phyloP scores from a whole-genome alignment of 345 rosid species.

The Linum usitatissimum region DNA sequence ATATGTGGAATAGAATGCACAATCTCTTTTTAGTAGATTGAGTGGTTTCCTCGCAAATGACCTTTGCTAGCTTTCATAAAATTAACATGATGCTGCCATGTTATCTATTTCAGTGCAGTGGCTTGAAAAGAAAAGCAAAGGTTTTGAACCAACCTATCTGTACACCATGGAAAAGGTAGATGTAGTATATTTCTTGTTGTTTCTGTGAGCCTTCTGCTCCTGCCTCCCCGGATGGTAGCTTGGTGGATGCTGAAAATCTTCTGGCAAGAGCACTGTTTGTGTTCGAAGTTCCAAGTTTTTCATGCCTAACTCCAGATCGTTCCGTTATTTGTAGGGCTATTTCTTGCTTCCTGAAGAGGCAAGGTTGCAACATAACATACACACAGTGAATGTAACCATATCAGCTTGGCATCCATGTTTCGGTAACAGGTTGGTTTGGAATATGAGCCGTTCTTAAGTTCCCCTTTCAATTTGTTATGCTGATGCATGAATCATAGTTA shows the following conservation, averaged over 20 bases:
- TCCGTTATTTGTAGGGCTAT: conserved; percentile 49
- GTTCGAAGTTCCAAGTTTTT: conserved; percentile 6
- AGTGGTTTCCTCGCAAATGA: not conserved
- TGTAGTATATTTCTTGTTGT: conserved; percentile 13
- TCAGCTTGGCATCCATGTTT: conserved; percentile 91
- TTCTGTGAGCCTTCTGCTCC: not conserved
- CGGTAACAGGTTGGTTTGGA: conserved; percentile 67
- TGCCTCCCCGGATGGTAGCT: not conserved
- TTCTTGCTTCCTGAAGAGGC: conserved; percentile 89
- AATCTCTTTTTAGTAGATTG: not conserved
- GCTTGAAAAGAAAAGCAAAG: conserved; percentile 72
- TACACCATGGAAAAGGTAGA: conserved; percentile 98
- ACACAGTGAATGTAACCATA: conserved; percentile 71
- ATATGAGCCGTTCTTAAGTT: not conserved
- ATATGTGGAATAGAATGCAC: not conserved
- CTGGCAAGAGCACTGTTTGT: not conserved
- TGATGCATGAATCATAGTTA: not conserved
- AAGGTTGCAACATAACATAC: conserved; percentile 70
- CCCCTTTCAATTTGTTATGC: not conserved
- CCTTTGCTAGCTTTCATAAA: not conserved
- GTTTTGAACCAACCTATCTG: conserved; percentile 79
- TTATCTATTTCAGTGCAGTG: conserved; percentile 52
- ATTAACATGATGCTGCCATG: conserved; percentile 8
- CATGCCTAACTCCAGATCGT: conserved; percentile 1
- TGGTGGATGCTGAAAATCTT: not conserved